Conservation (phyloP, 2,329 filamentous ascomycete genomes). For the Ceratocystis variospora region DNA sequence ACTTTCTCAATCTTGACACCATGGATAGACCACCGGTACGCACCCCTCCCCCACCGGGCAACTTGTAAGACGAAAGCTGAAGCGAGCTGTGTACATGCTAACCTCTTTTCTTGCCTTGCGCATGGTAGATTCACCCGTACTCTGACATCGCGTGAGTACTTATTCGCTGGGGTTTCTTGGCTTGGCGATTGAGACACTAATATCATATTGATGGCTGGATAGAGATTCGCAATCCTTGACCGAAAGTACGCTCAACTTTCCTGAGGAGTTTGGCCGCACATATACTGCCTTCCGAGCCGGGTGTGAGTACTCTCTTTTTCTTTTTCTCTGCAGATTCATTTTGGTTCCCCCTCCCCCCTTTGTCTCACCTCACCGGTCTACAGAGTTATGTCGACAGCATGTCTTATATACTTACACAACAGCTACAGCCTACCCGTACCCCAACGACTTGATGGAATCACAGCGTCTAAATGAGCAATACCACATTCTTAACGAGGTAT, state of each 20-base stretch:
- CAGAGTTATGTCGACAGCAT: neutral
- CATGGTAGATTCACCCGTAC: neutral
- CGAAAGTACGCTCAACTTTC: slow-evolving; percentile 31
- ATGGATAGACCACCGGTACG: slow-evolving; percentile 20
- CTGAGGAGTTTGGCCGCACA: slow-evolving; percentile 33
- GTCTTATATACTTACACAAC: neutral
- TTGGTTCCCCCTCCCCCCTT: too few relatives aligned
- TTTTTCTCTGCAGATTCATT: neutral
- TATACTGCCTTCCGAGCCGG: slow-evolving; percentile 36
- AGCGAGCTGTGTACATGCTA: too few relatives aligned
- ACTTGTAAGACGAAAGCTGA: too few relatives aligned
- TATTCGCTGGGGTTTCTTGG: neutral
- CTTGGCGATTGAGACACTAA: neutral
- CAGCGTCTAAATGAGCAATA: slow-evolving; percentile 32
- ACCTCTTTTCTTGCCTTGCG: neutral
- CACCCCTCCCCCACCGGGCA: too few relatives aligned
- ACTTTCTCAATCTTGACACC: slow-evolving; percentile 26
- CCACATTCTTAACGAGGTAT: slow-evolving; percentile 28
- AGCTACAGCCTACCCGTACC: slow-evolving; percentile 33
- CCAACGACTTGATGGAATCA: slow-evolving; percentile 32
- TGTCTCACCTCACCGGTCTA: neutral
- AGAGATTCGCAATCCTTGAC: slow-evolving; percentile 29
- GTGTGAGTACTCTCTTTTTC: slow-evolving; percentile 27
- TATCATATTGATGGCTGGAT: too few relatives aligned
- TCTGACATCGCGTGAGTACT: neutral